These are phyloP conservation scores for Phytophthora vignae DNA, from an alignment of 352 stramenopile species.

Conservation along the genomic window DNA sequence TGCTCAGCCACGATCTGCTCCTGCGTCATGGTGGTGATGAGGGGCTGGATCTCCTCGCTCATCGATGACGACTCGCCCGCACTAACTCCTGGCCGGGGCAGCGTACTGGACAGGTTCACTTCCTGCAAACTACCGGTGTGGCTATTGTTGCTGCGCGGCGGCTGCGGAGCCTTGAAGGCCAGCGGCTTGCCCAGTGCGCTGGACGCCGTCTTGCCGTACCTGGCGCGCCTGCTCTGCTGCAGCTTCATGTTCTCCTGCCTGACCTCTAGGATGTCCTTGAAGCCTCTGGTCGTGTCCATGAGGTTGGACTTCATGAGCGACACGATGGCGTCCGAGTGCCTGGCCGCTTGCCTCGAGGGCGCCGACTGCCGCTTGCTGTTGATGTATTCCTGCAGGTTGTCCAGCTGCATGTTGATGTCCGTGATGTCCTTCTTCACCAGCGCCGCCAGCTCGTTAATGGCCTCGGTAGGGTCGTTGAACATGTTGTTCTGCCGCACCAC, in stretches of 20 bases:
- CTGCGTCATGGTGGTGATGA: constrained; percentile 80
- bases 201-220: constrained; percentile 80
- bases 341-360: constrained; percentile 75
- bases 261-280: constrained; percentile 89
- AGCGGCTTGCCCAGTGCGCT: constrained; percentile 80
- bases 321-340: constrained; percentile 83
- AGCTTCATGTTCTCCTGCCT: constrained; percentile 91
- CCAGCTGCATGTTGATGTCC: constrained; percentile 86
- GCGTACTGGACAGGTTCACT: constrained; percentile 53
- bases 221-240: constrained; percentile 78
- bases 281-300: constrained; percentile 79
- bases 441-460: constrained; percentile 84
- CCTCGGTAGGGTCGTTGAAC: constrained; percentile 88
- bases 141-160: constrained; percentile 40
- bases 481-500: constrained; percentile 91
- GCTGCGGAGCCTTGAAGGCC: constrained; percentile 62
- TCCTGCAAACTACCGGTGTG: constrained; percentile 40
- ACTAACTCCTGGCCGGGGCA: constrained; percentile 61
- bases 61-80: constrained; percentile 1
- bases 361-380: constrained; percentile 69
- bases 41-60: constrained; percentile 62
- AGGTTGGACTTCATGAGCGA: constrained; percentile 88
- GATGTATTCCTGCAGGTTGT: constrained; percentile 86
- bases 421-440: constrained; percentile 91
- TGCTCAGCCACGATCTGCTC: constrained; percentile 81